These are phyloP conservation scores for Sclerospora graminicola DNA, from an alignment of 352 stramenopile species.

Conservation along the genomic window DNA sequence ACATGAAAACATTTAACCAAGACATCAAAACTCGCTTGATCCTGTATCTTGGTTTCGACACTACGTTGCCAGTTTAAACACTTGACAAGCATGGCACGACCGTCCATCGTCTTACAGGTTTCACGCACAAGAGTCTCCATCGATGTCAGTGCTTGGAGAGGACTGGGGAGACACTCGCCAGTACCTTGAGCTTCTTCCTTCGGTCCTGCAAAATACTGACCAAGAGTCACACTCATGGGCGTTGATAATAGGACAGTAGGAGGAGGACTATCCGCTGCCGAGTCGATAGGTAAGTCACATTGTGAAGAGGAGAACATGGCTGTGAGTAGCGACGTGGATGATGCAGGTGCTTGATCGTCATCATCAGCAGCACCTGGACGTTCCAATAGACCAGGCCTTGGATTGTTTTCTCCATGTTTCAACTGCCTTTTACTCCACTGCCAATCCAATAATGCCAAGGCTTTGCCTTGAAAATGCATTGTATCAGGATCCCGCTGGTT, in stretches of 20 bases:
- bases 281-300: not conserved
- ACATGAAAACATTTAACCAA: slow-evolving; percentile 58
- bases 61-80: slow-evolving; percentile 76
- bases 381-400: slow-evolving; percentile 18
- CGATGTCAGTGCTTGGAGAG: no score
- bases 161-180: no score
- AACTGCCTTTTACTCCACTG: slow-evolving; percentile 57
- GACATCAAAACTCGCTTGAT: slow-evolving; percentile 42
- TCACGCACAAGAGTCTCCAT: slow-evolving; percentile 14
- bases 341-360: slow-evolving; percentile 5
- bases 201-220: slow-evolving; percentile 39
- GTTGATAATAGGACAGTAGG: slow-evolving; percentile 45
- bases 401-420: slow-evolving; percentile 11
- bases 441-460: slow-evolving; percentile 77
- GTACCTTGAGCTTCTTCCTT: no score
- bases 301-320: slow-evolving; percentile 8
- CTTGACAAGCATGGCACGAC: slow-evolving; percentile 67
- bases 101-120: slow-evolving; percentile 27
- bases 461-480: slow-evolving; percentile 83
- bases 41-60: slow-evolving; percentile 62
- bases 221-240: slow-evolving; percentile 42
- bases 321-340: slow-evolving; percentile 14
- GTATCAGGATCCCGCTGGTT: slow-evolving; percentile 78
- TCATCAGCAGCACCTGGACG: slow-evolving; percentile 17
- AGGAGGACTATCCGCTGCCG: slow-evolving; percentile 23